Evolutionary conservation across 2,329 filamentous ascomycete genomes (phyloP).

Genomic region (Talaromyces sp.): DNA sequence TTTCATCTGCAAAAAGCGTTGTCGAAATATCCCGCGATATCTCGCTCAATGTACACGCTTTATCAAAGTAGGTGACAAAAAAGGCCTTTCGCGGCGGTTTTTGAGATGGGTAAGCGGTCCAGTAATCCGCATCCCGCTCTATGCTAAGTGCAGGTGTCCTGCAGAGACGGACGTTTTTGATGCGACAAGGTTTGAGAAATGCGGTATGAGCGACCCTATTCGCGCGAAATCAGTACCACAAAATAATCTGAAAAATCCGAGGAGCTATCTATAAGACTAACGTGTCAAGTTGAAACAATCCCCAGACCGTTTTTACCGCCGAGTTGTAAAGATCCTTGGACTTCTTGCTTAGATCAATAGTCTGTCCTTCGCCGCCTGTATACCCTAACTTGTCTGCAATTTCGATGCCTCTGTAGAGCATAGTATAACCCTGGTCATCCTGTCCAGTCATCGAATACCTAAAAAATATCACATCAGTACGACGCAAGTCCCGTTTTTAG

Average conservation of each 20-base stretch:
- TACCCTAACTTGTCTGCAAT: slow-evolving; percentile 34
- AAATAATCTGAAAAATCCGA: too few relatives aligned
- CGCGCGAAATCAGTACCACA: not conserved
- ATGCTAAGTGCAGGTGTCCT: slow-evolving; percentile 20
- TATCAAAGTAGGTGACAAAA: slow-evolving; percentile 32
- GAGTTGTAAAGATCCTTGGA: slow-evolving; percentile 32
- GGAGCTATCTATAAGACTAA: slow-evolving; percentile 21
- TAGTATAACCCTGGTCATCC: slow-evolving; percentile 36
- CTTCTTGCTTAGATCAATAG: slow-evolving; percentile 23
- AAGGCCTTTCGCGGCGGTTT: slow-evolving; percentile 27
- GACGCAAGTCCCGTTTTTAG: not conserved
- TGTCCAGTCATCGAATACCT: slow-evolving; percentile 37
- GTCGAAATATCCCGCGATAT: slow-evolving; percentile 37
- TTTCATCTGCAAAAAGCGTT: slow-evolving; percentile 27
- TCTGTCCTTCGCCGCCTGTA: slow-evolving; percentile 26
- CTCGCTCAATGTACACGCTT: slow-evolving; percentile 33
- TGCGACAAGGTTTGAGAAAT: slow-evolving; percentile 34
- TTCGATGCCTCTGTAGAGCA: slow-evolving; percentile 36
- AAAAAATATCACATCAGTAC: not conserved
- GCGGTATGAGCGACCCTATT: slow-evolving; percentile 33
- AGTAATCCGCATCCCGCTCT: slow-evolving; percentile 24
- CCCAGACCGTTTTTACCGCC: slow-evolving; percentile 34
- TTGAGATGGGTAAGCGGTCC: slow-evolving; percentile 35
- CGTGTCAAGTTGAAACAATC: slow-evolving; percentile 39
- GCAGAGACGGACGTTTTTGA: slow-evolving; percentile 32